Conservation (phyloP, 169 alveolate genomes). For the Babesia microti region DNA sequence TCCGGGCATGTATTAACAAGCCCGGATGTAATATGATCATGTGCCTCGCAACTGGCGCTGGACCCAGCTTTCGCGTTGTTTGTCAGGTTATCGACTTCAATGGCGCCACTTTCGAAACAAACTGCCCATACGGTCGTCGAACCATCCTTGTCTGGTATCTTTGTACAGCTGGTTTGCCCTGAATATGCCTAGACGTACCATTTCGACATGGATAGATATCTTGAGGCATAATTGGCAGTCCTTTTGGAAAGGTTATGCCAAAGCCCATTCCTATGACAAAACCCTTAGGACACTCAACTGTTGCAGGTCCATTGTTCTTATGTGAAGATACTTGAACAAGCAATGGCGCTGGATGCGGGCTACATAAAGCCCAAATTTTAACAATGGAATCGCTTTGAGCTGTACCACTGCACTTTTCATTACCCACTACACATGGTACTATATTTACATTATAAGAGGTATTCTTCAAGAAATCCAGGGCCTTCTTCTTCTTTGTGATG, state of each 20-base stretch:
- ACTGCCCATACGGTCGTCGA: conserved; percentile 41
- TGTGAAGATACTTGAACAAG: conserved; percentile 48
- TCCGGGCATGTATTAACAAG: no score
- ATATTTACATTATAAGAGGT: conserved; percentile 16
- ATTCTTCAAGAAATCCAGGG: conserved; percentile 25
- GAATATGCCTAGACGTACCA: no score
- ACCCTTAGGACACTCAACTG: conserved; percentile 31
- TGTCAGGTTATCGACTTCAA: no score
- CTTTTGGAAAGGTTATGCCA: conserved; percentile 34
- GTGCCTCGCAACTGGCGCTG: no score
- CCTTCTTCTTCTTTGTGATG: conserved; percentile 3
- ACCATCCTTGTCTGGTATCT: conserved; percentile 9
- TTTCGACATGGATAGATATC: conserved; percentile 40
- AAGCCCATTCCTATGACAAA: conserved; percentile 34
- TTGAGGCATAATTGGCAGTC: conserved; percentile 1
- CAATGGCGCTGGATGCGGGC: conserved; percentile 48
- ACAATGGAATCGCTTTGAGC: conserved; percentile 41
- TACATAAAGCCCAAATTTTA: conserved; percentile 61
- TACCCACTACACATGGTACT: conserved; percentile 49
- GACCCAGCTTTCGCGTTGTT: no score
- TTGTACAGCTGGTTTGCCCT: conserved; percentile 25
- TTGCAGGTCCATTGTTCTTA: conserved; percentile 8
- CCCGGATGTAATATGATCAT: no score
- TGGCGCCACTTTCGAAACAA: conserved; percentile 43
- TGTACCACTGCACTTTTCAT: conserved; percentile 63